Conservation (phyloP, 768 basidiomycete genomes). For the Trichaptum fuscoviolaceum region DNA sequence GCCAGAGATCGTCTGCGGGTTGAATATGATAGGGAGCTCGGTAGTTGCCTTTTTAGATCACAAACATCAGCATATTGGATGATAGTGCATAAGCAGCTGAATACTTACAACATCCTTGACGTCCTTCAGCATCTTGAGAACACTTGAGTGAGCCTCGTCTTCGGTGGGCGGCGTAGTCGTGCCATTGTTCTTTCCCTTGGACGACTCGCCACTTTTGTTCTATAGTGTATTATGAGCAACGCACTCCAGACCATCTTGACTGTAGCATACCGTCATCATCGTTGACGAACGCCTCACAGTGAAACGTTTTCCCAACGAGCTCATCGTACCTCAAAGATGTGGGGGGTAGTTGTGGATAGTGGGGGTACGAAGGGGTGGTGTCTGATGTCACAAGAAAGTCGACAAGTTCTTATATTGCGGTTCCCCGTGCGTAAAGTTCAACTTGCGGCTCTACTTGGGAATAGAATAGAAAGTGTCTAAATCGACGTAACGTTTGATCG, state of each 20-base stretch:
- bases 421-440: not conserved
- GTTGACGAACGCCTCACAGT: not conserved
- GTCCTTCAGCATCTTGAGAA: constrained; percentile 1
- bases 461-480: not conserved
- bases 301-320: not conserved
- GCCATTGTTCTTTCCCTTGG: not conserved
- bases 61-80: not conserved
- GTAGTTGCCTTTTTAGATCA: not conserved
- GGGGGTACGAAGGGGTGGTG: not conserved
- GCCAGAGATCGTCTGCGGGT: constrained; percentile 24
- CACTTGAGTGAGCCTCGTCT: not conserved
- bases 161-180: not conserved
- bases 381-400: not conserved
- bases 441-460: not conserved
- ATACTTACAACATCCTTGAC: not conserved
- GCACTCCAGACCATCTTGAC: not conserved
- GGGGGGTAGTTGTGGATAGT: not conserved
- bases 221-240: not conserved
- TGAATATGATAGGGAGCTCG: constrained; percentile 3
- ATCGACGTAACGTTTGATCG: not conserved
- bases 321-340: not conserved
- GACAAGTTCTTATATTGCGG: not conserved
- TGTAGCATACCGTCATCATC: not conserved
- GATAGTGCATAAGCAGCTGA: not conserved
- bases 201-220: not conserved